phyloP scores from a whole-genome alignment of 441 rosid species.

The Arabidopsis lyrata region DNA sequence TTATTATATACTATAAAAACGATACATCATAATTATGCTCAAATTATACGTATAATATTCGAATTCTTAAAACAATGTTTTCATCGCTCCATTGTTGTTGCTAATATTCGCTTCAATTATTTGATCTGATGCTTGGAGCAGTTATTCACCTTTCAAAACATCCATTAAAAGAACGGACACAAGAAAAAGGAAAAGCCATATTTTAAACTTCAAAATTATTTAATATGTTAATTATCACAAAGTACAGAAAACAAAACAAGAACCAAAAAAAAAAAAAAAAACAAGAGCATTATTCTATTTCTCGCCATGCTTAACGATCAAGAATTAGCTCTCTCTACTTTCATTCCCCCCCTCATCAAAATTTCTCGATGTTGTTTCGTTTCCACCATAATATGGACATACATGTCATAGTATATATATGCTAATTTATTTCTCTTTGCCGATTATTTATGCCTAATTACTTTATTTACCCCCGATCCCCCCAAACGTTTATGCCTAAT shows the following conservation, averaged over 20 bases:
- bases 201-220: constrained; percentile 21
- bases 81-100: constrained; percentile 12
- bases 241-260: constrained; percentile 1
- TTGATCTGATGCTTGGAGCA: constrained; percentile 33
- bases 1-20: neutral
- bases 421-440: constrained; percentile 12
- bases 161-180: constrained; percentile 34
- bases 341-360: constrained; percentile 32
- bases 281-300: constrained; percentile 15
- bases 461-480: constrained; percentile 41
- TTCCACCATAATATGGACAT: constrained; percentile 41
- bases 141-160: constrained; percentile 33
- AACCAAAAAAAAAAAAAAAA: neutral
- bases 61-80: neutral
- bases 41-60: constrained; percentile 25
- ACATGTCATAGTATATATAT: constrained; percentile 31
- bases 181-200: constrained; percentile 19
- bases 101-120: constrained; percentile 41
- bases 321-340: constrained; percentile 30
- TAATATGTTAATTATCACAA: constrained; percentile 33
- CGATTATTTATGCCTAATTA: constrained; percentile 13
- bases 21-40: constrained; percentile 9
- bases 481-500: constrained; percentile 14
- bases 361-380: constrained; percentile 36
- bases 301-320: constrained; percentile 40